These are phyloP conservation scores for Sphagnum tenellum DNA, from an alignment of 225 moss, liverwort and hornwort genomes.

Conservation along the genomic window DNA sequence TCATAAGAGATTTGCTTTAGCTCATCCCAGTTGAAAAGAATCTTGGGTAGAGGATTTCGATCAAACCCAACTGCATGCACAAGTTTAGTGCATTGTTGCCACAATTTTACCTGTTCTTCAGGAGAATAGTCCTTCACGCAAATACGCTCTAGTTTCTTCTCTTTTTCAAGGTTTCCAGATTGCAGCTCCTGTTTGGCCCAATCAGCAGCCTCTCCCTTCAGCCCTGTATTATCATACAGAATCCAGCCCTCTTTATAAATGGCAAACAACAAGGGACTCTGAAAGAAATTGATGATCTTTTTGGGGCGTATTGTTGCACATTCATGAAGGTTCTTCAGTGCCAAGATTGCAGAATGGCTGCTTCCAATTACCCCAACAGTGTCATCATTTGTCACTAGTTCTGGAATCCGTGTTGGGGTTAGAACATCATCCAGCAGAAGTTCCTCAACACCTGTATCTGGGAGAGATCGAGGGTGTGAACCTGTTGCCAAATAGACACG, in stretches of 20 bases:
- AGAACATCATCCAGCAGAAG: conserved; percentile 26
- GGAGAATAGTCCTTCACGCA: conserved; percentile 21
- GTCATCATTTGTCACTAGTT: conserved; percentile 16
- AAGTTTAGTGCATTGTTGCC: conserved; percentile 40
- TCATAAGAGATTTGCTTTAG: conserved; percentile 27
- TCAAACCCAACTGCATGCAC: conserved; percentile 48
- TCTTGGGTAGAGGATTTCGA: conserved; percentile 34
- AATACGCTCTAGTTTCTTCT: conserved; percentile 11
- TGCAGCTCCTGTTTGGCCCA: conserved; percentile 40
- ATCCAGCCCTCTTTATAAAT: conserved; percentile 44
- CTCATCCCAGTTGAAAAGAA: conserved; percentile 26
- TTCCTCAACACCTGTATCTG: conserved; percentile 6
- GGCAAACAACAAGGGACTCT: conserved; percentile 44
- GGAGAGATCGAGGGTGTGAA: conserved; percentile 14
- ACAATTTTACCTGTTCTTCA: conserved; percentile 32
- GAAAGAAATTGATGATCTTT: conserved; percentile 45
- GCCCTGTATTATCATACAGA: conserved; percentile 50
- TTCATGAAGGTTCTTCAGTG: conserved; percentile 33
- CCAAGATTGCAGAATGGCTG: conserved; percentile 61
- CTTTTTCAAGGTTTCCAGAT: conserved; percentile 22
- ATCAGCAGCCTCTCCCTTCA: conserved; percentile 51
- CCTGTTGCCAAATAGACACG: conserved; percentile 40
- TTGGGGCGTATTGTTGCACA: conserved; percentile 11
- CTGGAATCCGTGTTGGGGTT: conserved; percentile 22
- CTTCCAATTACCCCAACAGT: conserved; percentile 44